Evolutionary conservation across 441 rosid genomes (phyloP).

Genomic region (Isatis lusitanica): DNA sequence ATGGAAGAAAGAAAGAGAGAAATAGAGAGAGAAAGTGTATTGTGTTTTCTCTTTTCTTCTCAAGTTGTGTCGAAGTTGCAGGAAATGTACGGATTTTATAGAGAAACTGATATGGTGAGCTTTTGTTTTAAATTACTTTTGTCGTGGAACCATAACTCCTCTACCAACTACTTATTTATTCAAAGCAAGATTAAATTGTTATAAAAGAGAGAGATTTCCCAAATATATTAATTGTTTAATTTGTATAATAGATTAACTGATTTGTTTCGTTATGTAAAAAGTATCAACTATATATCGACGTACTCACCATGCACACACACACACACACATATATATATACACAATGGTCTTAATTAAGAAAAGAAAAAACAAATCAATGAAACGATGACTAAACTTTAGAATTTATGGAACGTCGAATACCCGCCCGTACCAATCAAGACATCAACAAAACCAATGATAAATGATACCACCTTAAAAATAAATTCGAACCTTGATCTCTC

Average conservation of each 20-base stretch:
- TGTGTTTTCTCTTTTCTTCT: background rate
- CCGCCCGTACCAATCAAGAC: background rate
- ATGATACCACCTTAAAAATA: background rate
- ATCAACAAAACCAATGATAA: background rate
- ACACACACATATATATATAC: too few species aligned
- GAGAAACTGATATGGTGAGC: constrained; percentile 26
- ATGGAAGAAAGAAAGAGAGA: constrained; percentile 6
- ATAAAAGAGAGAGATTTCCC: background rate
- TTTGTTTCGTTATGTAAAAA: too few species aligned
- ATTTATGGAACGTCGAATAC: background rate
- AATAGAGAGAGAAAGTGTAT: constrained; percentile 8
- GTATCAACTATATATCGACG: too few species aligned
- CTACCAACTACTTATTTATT: constrained; percentile 25
- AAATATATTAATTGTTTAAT: too few species aligned
- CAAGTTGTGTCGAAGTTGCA: constrained; percentile 20
- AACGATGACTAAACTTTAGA: background rate
- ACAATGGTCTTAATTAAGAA: too few species aligned
- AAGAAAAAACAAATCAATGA: background rate
- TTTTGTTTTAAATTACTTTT: constrained; percentile 19
- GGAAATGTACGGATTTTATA: constrained; percentile 34
- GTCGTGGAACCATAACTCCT: constrained; percentile 23
- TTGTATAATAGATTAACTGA: too few species aligned
- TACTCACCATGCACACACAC: too few species aligned
- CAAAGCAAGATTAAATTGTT: background rate
- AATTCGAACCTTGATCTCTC: background rate